These are phyloP conservation scores for Calocybe cyanea DNA, from an alignment of 768 basidiomycete genomes.

Conservation along the genomic window DNA sequence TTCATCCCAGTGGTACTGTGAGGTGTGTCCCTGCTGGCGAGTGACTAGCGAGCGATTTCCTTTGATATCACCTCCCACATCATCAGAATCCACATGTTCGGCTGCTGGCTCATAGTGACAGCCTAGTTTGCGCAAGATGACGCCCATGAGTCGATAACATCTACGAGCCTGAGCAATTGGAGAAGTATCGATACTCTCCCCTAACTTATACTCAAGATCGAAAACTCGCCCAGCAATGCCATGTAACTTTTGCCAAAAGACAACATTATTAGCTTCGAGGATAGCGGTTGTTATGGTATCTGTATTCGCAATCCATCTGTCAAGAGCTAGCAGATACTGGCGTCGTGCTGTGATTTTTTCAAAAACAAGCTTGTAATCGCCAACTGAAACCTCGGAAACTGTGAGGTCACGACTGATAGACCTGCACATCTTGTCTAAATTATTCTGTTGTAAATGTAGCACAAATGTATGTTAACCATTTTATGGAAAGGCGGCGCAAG, in stretches of 20 bases:
- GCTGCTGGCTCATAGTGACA: too few species aligned
- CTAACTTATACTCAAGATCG: neutral
- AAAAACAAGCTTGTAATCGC: neutral
- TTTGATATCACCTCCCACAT: neutral
- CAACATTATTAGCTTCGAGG: neutral
- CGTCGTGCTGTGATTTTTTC: neutral
- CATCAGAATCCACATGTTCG: too few species aligned
- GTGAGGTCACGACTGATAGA: neutral
- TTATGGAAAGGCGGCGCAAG: neutral
- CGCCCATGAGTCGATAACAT: neutral
- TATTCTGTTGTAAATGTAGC: neutral
- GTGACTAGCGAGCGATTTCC: neutral
- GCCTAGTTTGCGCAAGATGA: too few species aligned
- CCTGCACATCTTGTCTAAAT: conserved; percentile 3
- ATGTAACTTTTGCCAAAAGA: neutral
- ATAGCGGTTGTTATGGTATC: neutral
- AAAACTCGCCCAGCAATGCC: neutral
- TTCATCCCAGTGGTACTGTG: too few species aligned
- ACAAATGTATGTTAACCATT: neutral
- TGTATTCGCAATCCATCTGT: conserved; percentile 1
- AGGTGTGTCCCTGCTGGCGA: too few species aligned
- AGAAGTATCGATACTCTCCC: neutral
- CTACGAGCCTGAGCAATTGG: neutral
- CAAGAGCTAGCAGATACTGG: neutral
- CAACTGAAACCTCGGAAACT: neutral